Percentiles rank a stretch among this genome's conserved stretches.
Conservation (phyloP, 768 basidiomycete genomes). For the Mycena sanguinolenta region DNA sequence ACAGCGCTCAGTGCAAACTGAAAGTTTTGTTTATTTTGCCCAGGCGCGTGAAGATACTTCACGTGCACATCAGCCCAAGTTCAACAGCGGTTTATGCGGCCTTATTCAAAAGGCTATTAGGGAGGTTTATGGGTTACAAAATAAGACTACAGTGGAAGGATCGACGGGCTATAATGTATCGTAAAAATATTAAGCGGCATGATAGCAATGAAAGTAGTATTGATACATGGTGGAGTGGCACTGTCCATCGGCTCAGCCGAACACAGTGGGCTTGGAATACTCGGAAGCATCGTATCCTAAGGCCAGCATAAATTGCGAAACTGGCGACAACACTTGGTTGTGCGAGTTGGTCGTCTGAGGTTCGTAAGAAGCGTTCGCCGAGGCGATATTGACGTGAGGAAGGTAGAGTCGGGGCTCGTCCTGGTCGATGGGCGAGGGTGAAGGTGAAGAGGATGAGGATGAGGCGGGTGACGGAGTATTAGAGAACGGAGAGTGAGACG, state of each 20-base stretch:
- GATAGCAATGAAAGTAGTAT: slow-evolving; percentile 17
- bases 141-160: slow-evolving; percentile 32
- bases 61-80: neutral
- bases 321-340: slow-evolving; percentile 21
- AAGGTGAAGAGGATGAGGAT: slow-evolving; percentile 28
- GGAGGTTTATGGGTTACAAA: slow-evolving; percentile 30
- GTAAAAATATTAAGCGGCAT: slow-evolving; percentile 26
- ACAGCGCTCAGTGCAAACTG: neutral
- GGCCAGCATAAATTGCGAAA: slow-evolving; percentile 18
- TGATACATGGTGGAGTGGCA: slow-evolving; percentile 26
- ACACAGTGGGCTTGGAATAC: slow-evolving; percentile 11
- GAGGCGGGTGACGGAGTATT: slow-evolving; percentile 6
- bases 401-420: slow-evolving; percentile 3
- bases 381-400: slow-evolving; percentile 16
- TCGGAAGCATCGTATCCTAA: slow-evolving; percentile 7
- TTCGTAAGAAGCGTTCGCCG: slow-evolving; percentile 20
- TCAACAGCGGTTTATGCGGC: no score
- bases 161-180: slow-evolving; percentile 36
- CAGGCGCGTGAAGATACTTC: slow-evolving; percentile 3
- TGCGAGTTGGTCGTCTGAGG: slow-evolving; percentile 7
- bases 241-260: slow-evolving; percentile 25
- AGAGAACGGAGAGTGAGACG: slow-evolving; percentile 24
- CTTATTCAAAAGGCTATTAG: no score
- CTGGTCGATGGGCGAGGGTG: slow-evolving; percentile 23
- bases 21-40: slow-evolving; percentile 15